These are phyloP conservation scores for Iris pallida DNA, from an alignment of 116 monocot genomes.

Conservation along the genomic window DNA sequence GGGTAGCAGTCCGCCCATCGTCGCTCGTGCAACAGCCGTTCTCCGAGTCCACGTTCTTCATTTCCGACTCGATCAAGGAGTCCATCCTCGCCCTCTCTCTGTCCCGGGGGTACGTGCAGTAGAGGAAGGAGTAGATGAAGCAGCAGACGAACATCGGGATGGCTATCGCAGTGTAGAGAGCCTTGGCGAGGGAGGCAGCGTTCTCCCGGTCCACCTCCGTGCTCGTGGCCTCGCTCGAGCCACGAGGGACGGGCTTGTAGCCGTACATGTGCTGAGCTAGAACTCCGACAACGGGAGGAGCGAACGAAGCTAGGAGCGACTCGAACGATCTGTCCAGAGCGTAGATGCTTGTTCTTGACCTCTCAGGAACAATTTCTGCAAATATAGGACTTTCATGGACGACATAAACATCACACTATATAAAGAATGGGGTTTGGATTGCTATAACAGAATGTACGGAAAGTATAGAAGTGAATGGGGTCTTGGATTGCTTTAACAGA, in stretches of 20 bases:
- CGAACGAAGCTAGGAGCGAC: slow-evolving; percentile 77
- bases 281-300: slow-evolving; percentile 80
- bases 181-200: slow-evolving; percentile 74
- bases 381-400: slow-evolving; percentile 74
- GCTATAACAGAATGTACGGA: no score
- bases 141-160: slow-evolving; percentile 79
- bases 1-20: slow-evolving; percentile 23
- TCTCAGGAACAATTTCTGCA: slow-evolving; percentile 98
- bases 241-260: slow-evolving; percentile 40
- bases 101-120: slow-evolving; percentile 78
- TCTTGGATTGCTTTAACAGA: no score
- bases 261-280: slow-evolving; percentile 69
- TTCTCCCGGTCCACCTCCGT: slow-evolving; percentile 62
- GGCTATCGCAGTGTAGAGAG: slow-evolving; percentile 75
- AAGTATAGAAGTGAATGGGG: no score
- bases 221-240: slow-evolving; percentile 14
- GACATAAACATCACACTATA: neutral
- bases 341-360: slow-evolving; percentile 80
- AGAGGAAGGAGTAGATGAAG: slow-evolving; percentile 86
- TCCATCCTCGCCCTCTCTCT: slow-evolving; percentile 75
- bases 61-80: slow-evolving; percentile 58
- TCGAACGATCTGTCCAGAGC: slow-evolving; percentile 89
- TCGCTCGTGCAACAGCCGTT: slow-evolving; percentile 4
- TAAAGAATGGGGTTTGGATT: no score
- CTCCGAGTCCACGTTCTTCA: slow-evolving; percentile 56